Evolutionary conservation across 257 asterid genomes (phyloP), one percentile per base, ranked within the genome.

Genomic region (Solanum ahanhuiri): DNA sequence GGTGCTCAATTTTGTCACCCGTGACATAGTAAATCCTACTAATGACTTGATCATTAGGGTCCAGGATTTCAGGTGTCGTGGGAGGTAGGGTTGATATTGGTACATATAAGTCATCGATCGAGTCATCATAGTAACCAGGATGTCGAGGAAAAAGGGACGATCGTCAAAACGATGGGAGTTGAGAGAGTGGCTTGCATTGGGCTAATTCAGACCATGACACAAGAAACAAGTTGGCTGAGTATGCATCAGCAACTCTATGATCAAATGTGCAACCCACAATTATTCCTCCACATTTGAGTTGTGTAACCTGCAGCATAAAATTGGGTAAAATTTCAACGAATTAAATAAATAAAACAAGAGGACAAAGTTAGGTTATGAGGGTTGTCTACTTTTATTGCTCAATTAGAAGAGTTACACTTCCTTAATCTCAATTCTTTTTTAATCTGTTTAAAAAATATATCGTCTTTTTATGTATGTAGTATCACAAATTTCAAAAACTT

Each of bases 241-340:
- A 91, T 77, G 96, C 98, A 86, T 95, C 98, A 3, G 94, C 95
- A 20, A 93, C 93, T 87, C 92, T 95, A 87, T 95, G 98, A 51
- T 93, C 89, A 69, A 93, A 92, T 11, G 94, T 89, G 90, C 93
- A 91, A 28, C 92, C 94, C 83, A 95, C 91, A 87, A 95, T 93
- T 20, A 92, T 3, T 87, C 95, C 98, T 7, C 98, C 98, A 28
- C 94, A 87, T 86, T 86, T 89, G 6, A 94, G 91, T 39, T 91
- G 86, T 1, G 97, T 95, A 4, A 79, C 98, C 98, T 95, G 82
- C 39, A 60, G 2, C 4, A 41, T 10, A 41, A 37, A 7, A 5
- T 18, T 22, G 82, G 10, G 57, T 35, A 73, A 11, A 22, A 37
- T 1, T 73, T 48, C 30, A 8, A 22, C 2, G 5, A 60, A 60